Evolutionary conservation across 495 filamentous ascomycete genomes (phyloP).

Genomic region (Lasiosphaeria hispida): DNA sequence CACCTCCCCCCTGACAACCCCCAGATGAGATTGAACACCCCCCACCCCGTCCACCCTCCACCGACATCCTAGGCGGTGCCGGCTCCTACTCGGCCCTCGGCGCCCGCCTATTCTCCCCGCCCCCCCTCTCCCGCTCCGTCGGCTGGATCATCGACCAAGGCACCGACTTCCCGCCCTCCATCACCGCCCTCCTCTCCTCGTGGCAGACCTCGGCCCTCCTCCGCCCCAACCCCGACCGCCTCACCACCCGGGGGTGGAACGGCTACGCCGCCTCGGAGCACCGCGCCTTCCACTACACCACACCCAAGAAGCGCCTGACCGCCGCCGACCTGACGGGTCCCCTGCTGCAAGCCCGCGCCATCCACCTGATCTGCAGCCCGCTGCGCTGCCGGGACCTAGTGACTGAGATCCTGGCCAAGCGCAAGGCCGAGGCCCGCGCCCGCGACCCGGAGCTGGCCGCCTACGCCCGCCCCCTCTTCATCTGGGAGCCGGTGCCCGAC

Average conservation of each 20-base stretch:
- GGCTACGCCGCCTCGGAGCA: conserved; percentile 61
- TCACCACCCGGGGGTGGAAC: conserved; percentile 91
- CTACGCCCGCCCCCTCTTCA: conserved; percentile 61
- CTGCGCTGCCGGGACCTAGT: conserved; percentile 69
- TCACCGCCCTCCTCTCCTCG: conserved; percentile 58
- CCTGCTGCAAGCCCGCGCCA: conserved; percentile 67
- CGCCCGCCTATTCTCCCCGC: conserved; percentile 77
- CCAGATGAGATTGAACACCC: conserved; percentile 88
- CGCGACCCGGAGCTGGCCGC: conserved; percentile 12
- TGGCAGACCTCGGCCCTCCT: conserved; percentile 74
- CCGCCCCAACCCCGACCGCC: conserved; percentile 60
- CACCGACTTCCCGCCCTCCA: conserved; percentile 71
- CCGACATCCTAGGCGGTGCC: conserved; percentile 78
- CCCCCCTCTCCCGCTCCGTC: conserved; percentile 55
- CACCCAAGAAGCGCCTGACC: conserved; percentile 74
- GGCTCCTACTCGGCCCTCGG: conserved; percentile 84
- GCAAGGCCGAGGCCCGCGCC: conserved; percentile 12
- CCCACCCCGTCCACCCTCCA: conserved; percentile 57
- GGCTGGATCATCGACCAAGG: conserved; percentile 93
- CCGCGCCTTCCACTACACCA: conserved; percentile 80
- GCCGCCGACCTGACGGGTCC: conserved; percentile 43
- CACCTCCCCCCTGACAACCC: conserved; percentile 20
- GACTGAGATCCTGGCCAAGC: conserved; percentile 9
- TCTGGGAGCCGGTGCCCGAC: conserved; percentile 96
- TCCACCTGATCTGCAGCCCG: conserved; percentile 86